Evolutionary conservation across 106 monocot species (phyloP), one percentile per base, ranked within the genome.

Genomic region (Ottelia alismoides): DNA sequence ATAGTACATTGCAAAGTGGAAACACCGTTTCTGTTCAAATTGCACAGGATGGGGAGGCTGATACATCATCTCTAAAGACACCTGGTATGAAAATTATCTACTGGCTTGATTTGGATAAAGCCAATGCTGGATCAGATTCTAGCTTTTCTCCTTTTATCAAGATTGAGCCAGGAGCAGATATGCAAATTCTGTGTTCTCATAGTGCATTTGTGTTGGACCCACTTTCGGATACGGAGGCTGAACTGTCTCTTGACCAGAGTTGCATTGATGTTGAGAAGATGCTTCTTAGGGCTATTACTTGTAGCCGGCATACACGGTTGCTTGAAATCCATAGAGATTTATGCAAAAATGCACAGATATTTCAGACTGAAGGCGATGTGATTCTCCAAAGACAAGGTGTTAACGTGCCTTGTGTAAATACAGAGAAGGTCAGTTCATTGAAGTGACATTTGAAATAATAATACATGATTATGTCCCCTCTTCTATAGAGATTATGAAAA

Each of bases 201-300:
- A 76, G 81, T 76, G 64, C 74, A 19, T 96, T 96, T 85, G 68
- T 96, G 16, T 61, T 96, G 31, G 96, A 96, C 49, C 89, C 96
- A 19, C 49, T 72, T 58, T 85, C 81, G 22, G 74, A 82, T 49
- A 96, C 72, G 69, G 88, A 89, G 61, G 96, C 96, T 51, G 82
- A 76, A 54, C 78, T 96, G 70, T 49, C 53, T 23, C 78, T 96
- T 31, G 74, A 85, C 55, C 84, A 73, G 54, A 76, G 76, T 50
- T 89, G 89, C 49, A 85, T 96, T 58, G 84, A 88, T 72, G 76
- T 96, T 45, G 88, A 96, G 57, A 74, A 75, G 47, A 78, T 96
- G 30, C 63, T 96, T 26, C 78, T 85, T 22, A 82, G 71, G 67
- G 81, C 76, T 70, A 88, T 89, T 73, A 61, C 76, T 25, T 96